Evolutionary conservation across 2,329 filamentous ascomycete genomes (phyloP).

Genomic region (Hypoxylon rubiginosum): DNA sequence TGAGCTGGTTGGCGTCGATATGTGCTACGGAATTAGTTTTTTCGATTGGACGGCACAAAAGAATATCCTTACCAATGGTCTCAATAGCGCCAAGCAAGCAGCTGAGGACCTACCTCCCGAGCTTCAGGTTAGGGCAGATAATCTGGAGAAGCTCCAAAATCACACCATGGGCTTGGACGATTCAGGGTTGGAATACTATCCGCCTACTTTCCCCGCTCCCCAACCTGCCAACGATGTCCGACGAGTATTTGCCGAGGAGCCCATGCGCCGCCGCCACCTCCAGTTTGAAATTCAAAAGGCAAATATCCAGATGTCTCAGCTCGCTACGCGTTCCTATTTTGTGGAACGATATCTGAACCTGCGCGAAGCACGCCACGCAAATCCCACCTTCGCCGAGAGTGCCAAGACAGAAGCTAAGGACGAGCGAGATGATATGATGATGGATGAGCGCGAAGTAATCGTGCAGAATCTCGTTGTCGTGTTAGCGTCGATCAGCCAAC

Average conservation of each 20-base stretch:
- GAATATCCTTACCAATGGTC: constrained; percentile 76
- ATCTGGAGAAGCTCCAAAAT: constrained; percentile 51
- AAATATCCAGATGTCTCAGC: constrained; percentile 86
- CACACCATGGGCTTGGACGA: constrained; percentile 55
- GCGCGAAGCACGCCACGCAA: constrained; percentile 72
- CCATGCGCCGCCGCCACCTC: constrained; percentile 66
- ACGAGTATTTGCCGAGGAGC: constrained; percentile 63
- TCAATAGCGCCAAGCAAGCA: constrained; percentile 77
- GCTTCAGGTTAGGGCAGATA: constrained; percentile 68
- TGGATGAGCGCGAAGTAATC: constrained; percentile 82
- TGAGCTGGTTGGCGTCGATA: constrained; percentile 81
- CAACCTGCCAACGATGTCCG: constrained; percentile 65
- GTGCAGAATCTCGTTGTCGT: constrained; percentile 83
- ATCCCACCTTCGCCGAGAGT: constrained; percentile 57
- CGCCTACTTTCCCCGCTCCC: constrained; percentile 62
- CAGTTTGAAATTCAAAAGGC: constrained; percentile 94
- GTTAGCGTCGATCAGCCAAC: constrained; percentile 81
- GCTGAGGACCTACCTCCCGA: constrained; percentile 77
- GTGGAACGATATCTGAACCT: constrained; percentile 89
- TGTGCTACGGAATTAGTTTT: constrained; percentile 83
- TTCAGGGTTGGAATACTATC: constrained; percentile 65
- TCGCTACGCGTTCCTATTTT: constrained; percentile 85
- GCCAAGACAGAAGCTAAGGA: constrained; percentile 56
- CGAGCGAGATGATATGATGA: constrained; percentile 72
- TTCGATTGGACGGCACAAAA: constrained; percentile 85